Evolutionary conservation across 2,329 filamentous ascomycete genomes (phyloP).

Genomic region (Epichloe hybrida): DNA sequence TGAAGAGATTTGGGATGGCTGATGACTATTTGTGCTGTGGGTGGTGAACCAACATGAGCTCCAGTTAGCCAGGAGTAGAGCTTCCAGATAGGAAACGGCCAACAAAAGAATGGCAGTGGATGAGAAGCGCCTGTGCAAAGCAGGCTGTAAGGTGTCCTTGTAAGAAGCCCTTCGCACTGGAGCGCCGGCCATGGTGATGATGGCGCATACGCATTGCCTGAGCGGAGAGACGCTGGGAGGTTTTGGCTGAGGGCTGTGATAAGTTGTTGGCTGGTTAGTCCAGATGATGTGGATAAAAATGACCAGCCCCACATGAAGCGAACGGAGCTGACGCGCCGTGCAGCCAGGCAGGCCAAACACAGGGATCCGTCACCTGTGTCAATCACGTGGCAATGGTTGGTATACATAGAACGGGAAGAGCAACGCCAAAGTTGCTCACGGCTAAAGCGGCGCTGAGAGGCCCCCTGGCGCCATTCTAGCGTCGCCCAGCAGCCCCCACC

Average conservation of each 20-base stretch:
- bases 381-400: conserved; percentile 18
- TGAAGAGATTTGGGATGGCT: not conserved
- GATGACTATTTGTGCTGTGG: not conserved
- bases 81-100: conserved; percentile 57
- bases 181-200: conserved; percentile 39
- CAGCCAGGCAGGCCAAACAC: not conserved
- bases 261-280: conserved; percentile 5
- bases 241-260: not conserved
- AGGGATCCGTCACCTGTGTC: conserved; percentile 1
- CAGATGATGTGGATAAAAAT: conserved; percentile 18
- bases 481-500: not conserved
- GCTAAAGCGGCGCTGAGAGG: no score
- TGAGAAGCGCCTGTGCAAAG: conserved; percentile 75
- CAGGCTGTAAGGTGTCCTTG: conserved; percentile 82
- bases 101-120: conserved; percentile 60
- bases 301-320: conserved; percentile 1
- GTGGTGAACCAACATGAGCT: conserved; percentile 45
- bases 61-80: conserved; percentile 56
- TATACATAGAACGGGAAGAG: not conserved
- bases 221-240: conserved; percentile 5
- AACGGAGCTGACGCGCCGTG: no score
- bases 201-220: conserved; percentile 27
- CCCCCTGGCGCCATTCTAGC: not conserved
- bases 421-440: no score
- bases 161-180: conserved; percentile 50